Percentiles rank a stretch among this genome's conserved stretches.
Evolutionary conservation across 1,284 basidiomycete genomes (phyloP).

Genomic region (Dichomitus squalens): DNA sequence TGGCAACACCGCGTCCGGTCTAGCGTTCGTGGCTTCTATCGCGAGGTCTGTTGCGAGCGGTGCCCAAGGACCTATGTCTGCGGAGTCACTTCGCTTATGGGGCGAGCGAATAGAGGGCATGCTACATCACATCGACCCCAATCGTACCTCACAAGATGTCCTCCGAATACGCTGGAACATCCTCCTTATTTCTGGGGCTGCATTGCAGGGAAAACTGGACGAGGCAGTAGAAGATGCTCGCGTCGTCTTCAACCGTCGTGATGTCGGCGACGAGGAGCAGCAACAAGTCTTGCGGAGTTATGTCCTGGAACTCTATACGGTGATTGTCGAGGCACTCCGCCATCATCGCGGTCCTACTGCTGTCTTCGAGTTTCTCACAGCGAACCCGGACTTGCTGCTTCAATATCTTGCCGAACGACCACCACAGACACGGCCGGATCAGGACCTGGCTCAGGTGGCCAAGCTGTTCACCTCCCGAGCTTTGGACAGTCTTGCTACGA

Average conservation of each 20-base stretch:
- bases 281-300: slow-evolving; percentile 21
- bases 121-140: slow-evolving; percentile 33
- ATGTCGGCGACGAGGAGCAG: slow-evolving; percentile 1
- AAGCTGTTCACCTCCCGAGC: slow-evolving; percentile 34
- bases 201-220: slow-evolving; percentile 26
- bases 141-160: slow-evolving; percentile 9
- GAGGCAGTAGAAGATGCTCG: slow-evolving; percentile 19
- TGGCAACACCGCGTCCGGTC: slow-evolving; percentile 4
- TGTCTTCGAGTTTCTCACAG: slow-evolving; percentile 47
- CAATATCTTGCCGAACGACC: slow-evolving; percentile 30
- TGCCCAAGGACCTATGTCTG: slow-evolving; percentile 1
- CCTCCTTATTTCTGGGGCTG: slow-evolving; percentile 19
- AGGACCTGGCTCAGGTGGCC: neutral
- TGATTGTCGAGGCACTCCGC: slow-evolving; percentile 43
- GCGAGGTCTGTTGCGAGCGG: slow-evolving; percentile 3
- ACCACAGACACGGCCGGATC: slow-evolving; percentile 5
- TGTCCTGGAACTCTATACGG: slow-evolving; percentile 38
- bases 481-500: slow-evolving; percentile 35
- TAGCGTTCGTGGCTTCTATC: slow-evolving; percentile 14
- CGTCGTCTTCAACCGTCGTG: slow-evolving; percentile 12
- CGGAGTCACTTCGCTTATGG: slow-evolving; percentile 30
- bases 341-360: slow-evolving; percentile 38
- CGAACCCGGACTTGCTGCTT: slow-evolving; percentile 44
- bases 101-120: slow-evolving; percentile 39
- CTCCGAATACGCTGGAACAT: slow-evolving; percentile 20